Conservation (phyloP, 164 flowering plant genomes). For the Liquidambar formosana region DNA sequence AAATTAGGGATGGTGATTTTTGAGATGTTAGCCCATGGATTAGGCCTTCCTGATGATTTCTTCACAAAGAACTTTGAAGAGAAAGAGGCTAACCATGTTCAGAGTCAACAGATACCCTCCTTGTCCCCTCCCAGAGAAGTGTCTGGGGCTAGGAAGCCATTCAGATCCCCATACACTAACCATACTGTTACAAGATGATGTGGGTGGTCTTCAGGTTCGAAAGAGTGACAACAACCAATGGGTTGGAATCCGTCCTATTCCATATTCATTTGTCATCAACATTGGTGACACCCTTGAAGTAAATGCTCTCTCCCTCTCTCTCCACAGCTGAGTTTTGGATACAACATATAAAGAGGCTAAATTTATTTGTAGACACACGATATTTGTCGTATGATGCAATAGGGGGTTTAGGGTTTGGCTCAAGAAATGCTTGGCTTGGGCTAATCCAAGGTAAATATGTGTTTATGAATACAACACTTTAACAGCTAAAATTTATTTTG, state of each 20-base stretch:
- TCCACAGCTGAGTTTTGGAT: too few relatives aligned
- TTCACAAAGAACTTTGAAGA: conserved; percentile 32
- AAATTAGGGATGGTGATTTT: conserved; percentile 30
- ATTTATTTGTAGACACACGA: too few relatives aligned
- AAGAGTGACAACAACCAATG: conserved; percentile 21
- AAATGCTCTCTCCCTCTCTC: conserved; percentile 8
- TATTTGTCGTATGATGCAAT: too few relatives aligned
- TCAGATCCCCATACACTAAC: conserved; percentile 40
- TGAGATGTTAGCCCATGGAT: conserved; percentile 35
- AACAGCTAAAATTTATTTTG: neutral
- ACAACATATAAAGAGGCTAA: too few relatives aligned
- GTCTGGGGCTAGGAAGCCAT: conserved; percentile 40
- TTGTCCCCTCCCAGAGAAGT: conserved; percentile 37
- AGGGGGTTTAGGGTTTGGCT: too few relatives aligned
- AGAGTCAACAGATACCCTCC: conserved; percentile 37
- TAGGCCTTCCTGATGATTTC: conserved; percentile 30
- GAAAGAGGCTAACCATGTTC: conserved; percentile 31
- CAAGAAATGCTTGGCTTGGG: too few relatives aligned
- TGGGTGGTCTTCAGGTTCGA: conserved; percentile 37
- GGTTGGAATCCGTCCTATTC: conserved; percentile 35
- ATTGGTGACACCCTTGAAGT: conserved; percentile 35
- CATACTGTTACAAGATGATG: conserved; percentile 33
- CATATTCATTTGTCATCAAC: conserved; percentile 32
- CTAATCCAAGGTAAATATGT: too few relatives aligned
- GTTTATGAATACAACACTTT: too few relatives aligned